phyloP scores from a whole-genome alignment of 306 rosid genomes.

The Medicago truncatula region MtrunA17r5.0-ANR NC_053042.1:51715501-51716000 shows the following conservation, averaged over 20 bases:
- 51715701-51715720: slow-evolving; percentile 71
- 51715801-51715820: slow-evolving; percentile 1
- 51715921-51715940: slow-evolving; percentile 7
- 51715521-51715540: slow-evolving; percentile 80
- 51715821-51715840: background rate
- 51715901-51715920: background rate
- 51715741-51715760: slow-evolving; percentile 8
- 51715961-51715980: background rate
- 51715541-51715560: slow-evolving; percentile 89
- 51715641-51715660: slow-evolving; percentile 63
- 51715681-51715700: slow-evolving; percentile 53
- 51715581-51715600: slow-evolving; percentile 56
- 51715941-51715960: slow-evolving; percentile 8
- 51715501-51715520: slow-evolving; percentile 2
- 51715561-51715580: slow-evolving; percentile 89
- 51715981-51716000: background rate
- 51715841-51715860: background rate
- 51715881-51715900: slow-evolving; percentile 2
- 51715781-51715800: background rate
- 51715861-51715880: background rate
- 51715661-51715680: slow-evolving; percentile 66
- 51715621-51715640: slow-evolving; percentile 82
- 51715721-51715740: slow-evolving; percentile 38
- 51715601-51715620: slow-evolving; percentile 90
- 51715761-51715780: background rate